Percentiles rank a stretch among this genome's conserved stretches.
Evolutionary conservation across 129 eudicot genomes (phyloP).

Genomic region (Chrysanthemum lavandulifolium): DNA sequence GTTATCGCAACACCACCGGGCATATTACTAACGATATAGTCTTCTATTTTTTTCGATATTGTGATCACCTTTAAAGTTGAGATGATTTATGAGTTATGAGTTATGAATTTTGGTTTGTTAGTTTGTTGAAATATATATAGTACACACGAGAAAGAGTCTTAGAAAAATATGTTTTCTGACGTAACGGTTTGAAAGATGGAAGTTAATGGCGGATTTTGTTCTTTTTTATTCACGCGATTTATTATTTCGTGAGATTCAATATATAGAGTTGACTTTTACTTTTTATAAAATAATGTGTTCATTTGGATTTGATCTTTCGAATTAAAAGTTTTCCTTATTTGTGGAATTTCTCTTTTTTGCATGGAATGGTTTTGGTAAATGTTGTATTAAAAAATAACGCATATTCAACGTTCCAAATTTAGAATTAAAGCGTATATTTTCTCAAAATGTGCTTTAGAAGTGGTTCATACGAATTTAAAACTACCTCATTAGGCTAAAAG

Average conservation of each 20-base stretch:
- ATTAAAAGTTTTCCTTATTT: no score
- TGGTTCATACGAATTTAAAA: no score
- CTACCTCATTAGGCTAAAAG: no score
- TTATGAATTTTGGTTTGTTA: conserved; percentile 11
- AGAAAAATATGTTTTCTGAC: conserved; percentile 25
- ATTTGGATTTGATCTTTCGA: not conserved
- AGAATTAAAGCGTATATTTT: no score
- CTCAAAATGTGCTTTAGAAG: no score
- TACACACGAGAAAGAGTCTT: conserved; percentile 9
- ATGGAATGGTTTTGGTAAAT: no score
- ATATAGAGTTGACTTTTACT: not conserved
- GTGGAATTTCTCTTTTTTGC: no score
- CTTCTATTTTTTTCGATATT: not conserved
- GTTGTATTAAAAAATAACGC: no score
- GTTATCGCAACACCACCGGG: conserved; percentile 46
- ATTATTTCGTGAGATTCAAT: conserved; percentile 14
- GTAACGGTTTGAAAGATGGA: conserved; percentile 18
- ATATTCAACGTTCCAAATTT: no score
- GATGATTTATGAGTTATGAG: not conserved
- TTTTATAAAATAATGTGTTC: not conserved
- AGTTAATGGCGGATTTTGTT: conserved; percentile 15
- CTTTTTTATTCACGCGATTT: conserved; percentile 10
- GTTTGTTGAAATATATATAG: not conserved
- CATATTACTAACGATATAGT: conserved; percentile 30
- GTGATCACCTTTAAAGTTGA: not conserved